Percentiles rank a stretch among this genome's conserved stretches.
phyloP scores from a whole-genome alignment of 306 rosid genomes.

The Acacia acuminata region DNA sequence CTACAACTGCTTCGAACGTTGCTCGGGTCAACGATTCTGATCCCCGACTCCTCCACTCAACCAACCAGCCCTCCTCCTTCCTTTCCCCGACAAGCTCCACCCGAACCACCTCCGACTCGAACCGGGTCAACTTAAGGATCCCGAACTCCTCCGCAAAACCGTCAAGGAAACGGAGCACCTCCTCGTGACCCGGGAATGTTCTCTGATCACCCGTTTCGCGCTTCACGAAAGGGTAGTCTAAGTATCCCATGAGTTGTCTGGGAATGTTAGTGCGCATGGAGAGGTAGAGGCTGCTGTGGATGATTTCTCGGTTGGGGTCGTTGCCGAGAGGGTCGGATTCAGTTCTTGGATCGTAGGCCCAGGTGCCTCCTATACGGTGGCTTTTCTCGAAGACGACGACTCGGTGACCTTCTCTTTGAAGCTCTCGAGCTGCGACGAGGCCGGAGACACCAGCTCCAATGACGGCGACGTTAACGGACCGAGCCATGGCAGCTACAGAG shows the following conservation, averaged over 20 bases:
- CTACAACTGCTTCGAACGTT: conserved; percentile 29
- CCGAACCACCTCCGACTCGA: conserved; percentile 28
- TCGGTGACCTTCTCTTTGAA: conserved; percentile 22
- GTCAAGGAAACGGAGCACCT: conserved; percentile 29
- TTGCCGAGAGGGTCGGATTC: conserved; percentile 25
- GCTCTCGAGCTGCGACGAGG: conserved; percentile 28
- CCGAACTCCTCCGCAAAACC: conserved; percentile 20
- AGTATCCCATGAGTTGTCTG: conserved; percentile 28
- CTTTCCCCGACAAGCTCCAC: not conserved
- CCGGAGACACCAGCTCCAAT: conserved; percentile 36
- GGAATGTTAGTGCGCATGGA: conserved; percentile 28
- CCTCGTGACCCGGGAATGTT: conserved; percentile 37
- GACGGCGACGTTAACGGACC: conserved; percentile 2
- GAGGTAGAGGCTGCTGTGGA: conserved; percentile 27
- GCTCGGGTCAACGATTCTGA: conserved; percentile 14
- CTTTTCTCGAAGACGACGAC: conserved; percentile 31
- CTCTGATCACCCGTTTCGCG: conserved; percentile 16
- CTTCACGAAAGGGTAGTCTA: conserved; percentile 28
- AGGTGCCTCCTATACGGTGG: conserved; percentile 21
- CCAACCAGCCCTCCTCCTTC: conserved; percentile 19
- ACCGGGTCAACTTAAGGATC: conserved; percentile 1
- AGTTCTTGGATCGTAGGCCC: conserved; percentile 15
- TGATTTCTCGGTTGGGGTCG: conserved; percentile 21
- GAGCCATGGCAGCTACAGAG: not conserved
- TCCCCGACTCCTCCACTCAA: conserved; percentile 7